These are phyloP conservation scores for Pelagomonas calceolata DNA, from an alignment of 108 stramenopile genomes.

Conservation along the genomic window DNA sequence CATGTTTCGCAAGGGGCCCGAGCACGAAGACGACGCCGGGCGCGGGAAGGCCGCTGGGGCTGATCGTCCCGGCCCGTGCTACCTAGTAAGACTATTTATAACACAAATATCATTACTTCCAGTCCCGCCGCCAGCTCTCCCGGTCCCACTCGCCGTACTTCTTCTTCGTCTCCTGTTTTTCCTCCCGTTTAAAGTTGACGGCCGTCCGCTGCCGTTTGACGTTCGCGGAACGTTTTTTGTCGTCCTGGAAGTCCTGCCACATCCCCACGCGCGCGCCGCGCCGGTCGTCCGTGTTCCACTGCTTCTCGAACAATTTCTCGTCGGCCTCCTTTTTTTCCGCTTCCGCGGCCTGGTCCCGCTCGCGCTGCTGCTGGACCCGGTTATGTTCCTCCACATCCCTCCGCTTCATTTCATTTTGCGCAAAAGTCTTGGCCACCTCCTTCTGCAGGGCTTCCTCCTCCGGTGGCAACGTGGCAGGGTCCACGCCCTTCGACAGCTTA, in stretches of 20 bases:
- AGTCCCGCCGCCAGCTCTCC: background rate
- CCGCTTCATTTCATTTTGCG: constrained; percentile 6
- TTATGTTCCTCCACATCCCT: background rate
- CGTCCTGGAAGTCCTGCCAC: background rate
- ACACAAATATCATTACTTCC: background rate
- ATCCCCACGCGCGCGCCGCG: background rate
- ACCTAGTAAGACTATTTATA: too few relatives aligned
- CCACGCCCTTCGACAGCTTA: background rate
- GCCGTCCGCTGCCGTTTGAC: background rate
- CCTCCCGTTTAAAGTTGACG: background rate
- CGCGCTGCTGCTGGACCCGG: constrained; percentile 3
- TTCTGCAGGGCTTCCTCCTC: background rate
- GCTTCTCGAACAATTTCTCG: constrained; percentile 2
- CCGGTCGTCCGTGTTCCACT: background rate
- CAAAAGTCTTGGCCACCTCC: constrained; percentile 9
- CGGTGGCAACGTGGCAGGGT: background rate
- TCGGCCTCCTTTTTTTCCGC: background rate
- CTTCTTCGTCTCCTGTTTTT: background rate
- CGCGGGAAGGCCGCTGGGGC: too few relatives aligned
- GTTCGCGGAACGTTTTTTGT: background rate
- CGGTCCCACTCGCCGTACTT: background rate
- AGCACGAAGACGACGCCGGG: too few relatives aligned
- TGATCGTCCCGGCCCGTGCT: too few relatives aligned
- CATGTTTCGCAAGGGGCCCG: too few relatives aligned
- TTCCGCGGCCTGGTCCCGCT: constrained; percentile 1